phyloP scores from a whole-genome alignment of 805 yeast species.

The Torulaspora franciscae region DNA sequence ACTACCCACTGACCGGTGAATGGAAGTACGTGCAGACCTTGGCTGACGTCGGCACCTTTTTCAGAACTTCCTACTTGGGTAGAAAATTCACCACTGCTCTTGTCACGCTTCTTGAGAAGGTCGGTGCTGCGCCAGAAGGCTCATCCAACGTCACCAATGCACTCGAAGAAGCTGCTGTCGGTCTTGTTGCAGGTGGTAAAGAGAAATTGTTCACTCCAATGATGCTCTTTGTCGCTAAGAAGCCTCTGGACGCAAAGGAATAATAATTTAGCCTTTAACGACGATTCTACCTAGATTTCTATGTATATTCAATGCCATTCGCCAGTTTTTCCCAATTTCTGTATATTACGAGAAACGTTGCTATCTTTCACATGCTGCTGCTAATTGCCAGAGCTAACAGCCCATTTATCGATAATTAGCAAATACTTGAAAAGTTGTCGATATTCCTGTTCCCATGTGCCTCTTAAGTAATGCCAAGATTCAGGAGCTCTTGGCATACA shows the following conservation, averaged over 20 bases:
- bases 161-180: slow-evolving; percentile 94
- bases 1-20: slow-evolving; percentile 93
- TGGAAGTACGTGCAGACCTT: slow-evolving; percentile 79
- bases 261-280: neutral
- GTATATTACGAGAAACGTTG: neutral
- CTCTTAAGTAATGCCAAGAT: neutral
- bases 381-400: neutral
- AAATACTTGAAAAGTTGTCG: neutral
- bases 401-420: neutral
- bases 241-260: slow-evolving; percentile 45
- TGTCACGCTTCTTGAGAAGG: slow-evolving; percentile 74
- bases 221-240: slow-evolving; percentile 88
- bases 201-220: slow-evolving; percentile 91
- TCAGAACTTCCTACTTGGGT: slow-evolving; percentile 85
- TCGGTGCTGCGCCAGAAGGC: slow-evolving; percentile 91
- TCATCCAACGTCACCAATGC: slow-evolving; percentile 86
- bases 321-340: neutral
- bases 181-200: slow-evolving; percentile 89
- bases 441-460: neutral
- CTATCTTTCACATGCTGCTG: neutral
- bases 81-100: slow-evolving; percentile 77
- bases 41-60: slow-evolving; percentile 72
- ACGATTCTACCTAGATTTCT: neutral
- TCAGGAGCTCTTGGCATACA: neutral
- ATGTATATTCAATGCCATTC: slow-evolving; percentile 5